phyloP scores from a whole-genome alignment of 2,329 filamentous ascomycete genomes.

The Nigrograna mackinnonii region DNA sequence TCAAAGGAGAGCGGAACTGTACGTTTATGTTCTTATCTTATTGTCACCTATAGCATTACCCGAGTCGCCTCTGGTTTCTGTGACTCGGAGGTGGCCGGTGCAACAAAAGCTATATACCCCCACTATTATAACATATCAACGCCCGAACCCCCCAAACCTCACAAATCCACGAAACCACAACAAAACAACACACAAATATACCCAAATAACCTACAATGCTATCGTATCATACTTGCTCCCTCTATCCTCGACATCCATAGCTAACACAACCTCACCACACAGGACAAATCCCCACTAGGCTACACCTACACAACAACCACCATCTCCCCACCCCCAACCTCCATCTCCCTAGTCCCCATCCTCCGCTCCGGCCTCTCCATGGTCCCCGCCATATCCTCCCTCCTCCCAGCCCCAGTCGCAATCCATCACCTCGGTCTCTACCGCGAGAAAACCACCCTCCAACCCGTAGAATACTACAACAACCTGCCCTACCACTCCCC shows the following conservation, averaged over 20 bases:
- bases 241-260: conserved; percentile 2
- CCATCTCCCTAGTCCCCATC: conserved; percentile 85
- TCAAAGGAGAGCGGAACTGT: conserved; percentile 66
- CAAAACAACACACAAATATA: no score
- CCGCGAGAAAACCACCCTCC: conserved; percentile 83
- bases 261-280: conserved; percentile 1
- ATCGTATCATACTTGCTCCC: not conserved
- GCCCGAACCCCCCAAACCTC: no score
- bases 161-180: no score
- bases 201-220: conserved; percentile 1
- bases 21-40: no score
- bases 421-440: conserved; percentile 95
- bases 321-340: conserved; percentile 65
- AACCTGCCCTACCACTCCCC: conserved; percentile 79
- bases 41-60: no score
- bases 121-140: no score
- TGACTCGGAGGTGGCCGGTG: no score
- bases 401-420: conserved; percentile 79
- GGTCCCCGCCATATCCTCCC: conserved; percentile 81
- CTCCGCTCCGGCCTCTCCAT: conserved; percentile 90
- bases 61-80: no score
- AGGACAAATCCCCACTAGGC: conserved; percentile 80
- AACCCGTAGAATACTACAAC: conserved; percentile 97
- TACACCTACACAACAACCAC: conserved; percentile 71
- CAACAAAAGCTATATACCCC: no score